Evolutionary conservation across 2,329 filamentous ascomycete genomes (phyloP), one percentile per base, ranked within the genome.

Genomic region (Scytalidium sp.): DNA sequence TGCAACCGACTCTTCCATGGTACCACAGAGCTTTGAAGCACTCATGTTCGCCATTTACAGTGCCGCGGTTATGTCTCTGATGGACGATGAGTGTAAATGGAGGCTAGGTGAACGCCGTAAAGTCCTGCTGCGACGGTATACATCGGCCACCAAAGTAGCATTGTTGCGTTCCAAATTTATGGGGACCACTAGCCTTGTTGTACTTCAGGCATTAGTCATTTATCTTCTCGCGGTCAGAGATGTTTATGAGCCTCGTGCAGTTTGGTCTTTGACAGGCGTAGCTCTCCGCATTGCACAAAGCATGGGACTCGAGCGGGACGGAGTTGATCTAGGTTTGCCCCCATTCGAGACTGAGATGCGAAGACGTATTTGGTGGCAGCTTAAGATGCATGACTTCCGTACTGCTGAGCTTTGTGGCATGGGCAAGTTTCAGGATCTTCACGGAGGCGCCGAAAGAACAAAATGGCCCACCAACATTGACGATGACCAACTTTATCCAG

Each of bases 311-410:
- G 82, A 87, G 52, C 75, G 80, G 11, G 83, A 87, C 51, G 83
- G 81, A 32, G 75, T 78, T 51, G 64, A 68, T 19, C 69, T 83
- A 6, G 76, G 76, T 2, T 69, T 86, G 2, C 71, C 76, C 0
- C 80, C 82, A 0, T 85, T 85, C 56, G 83, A 87, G 58, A 79
- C 78, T 2, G 83, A 88, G 61, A 86, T 87, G 74, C 75, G 83
- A 17, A 71, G 84, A 41, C 73, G 84, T 7, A 71, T 87, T 19
- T 88, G 84, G 84, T 85, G 81, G 82, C 76, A 82, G n/a, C 8
- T 42, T 23, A 45, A 50, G 19, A 21, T 47, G 21, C 39, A 44
- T 22, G 21, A 67, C 56, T 46, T 64, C 59, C 53, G 64, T 47
- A 45, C 61, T 50, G 47, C 53, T 13, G 48, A 55, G 19, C 50